Evolutionary conservation across 495 filamentous ascomycete genomes (phyloP).

Genomic region (Lasiosphaeriaceae sp.): DNA sequence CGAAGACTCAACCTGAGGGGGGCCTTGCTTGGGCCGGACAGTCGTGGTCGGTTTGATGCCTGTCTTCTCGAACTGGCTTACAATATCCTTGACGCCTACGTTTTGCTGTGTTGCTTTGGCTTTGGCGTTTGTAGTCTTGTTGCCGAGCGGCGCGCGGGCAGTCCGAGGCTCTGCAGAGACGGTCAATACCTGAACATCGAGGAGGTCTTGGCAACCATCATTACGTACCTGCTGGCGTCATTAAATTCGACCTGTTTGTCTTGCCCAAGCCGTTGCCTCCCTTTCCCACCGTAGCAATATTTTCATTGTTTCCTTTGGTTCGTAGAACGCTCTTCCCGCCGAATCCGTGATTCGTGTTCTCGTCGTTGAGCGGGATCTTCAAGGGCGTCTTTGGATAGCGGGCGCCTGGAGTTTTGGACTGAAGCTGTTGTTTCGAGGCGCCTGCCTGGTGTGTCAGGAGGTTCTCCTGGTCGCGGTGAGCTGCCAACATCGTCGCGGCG

Average conservation of each 20-base stretch:
- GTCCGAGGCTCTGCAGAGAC: slow-evolving; percentile 54
- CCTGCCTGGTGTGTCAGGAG: slow-evolving; percentile 69
- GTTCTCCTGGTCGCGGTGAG: slow-evolving; percentile 85
- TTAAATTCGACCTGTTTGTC: slow-evolving; percentile 50
- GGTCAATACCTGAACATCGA: slow-evolving; percentile 19
- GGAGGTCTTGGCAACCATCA: slow-evolving; percentile 4
- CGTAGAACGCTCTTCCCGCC: slow-evolving; percentile 59
- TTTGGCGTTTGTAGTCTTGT: slow-evolving; percentile 96
- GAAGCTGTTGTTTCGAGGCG: slow-evolving; percentile 69
- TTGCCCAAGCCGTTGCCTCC: slow-evolving; percentile 44
- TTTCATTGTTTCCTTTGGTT: slow-evolving; percentile 58
- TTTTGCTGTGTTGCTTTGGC: slow-evolving; percentile 61
- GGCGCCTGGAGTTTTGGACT: slow-evolving; percentile 75
- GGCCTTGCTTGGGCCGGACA: slow-evolving; percentile 34
- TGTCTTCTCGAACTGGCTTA: slow-evolving; percentile 42
- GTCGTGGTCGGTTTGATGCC: slow-evolving; percentile 33
- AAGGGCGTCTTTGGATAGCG: slow-evolving; percentile 80
- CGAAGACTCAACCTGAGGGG: slow-evolving; percentile 40
- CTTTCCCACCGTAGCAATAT: slow-evolving; percentile 57
- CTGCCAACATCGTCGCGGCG: slow-evolving; percentile 62
- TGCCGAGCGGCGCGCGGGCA: slow-evolving; percentile 71
- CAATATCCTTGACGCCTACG: slow-evolving; percentile 37
- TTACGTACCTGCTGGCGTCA: slow-evolving; percentile 60
- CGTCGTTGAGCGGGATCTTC: slow-evolving; percentile 79
- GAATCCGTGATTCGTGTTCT: slow-evolving; percentile 65